phyloP scores from a whole-genome alignment of 768 basidiomycete genomes.

The Boletus rufocinnamomeus region DNA sequence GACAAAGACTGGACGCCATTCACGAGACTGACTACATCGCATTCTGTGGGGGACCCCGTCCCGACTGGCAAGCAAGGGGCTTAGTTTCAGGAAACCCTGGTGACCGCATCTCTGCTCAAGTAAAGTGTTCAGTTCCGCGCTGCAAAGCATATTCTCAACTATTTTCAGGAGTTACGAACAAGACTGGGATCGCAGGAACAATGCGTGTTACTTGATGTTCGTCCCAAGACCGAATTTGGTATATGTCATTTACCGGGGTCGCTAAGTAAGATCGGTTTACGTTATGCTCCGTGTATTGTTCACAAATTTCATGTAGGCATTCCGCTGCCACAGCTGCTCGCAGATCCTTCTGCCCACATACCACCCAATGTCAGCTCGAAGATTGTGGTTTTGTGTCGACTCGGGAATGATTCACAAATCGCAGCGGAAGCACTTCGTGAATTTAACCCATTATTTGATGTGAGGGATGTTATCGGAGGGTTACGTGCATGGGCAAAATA shows the following conservation, averaged over 20 bases:
- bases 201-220: conserved; percentile 69
- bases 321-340: conserved; percentile 65
- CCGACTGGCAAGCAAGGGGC: conserved; percentile 66
- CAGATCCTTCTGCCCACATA: conserved; percentile 55
- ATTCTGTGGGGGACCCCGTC: conserved; percentile 76
- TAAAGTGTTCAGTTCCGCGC: conserved; percentile 21
- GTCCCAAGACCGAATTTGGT: conserved; percentile 76
- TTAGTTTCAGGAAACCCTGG: conserved; percentile 42
- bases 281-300: not conserved
- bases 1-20: conserved; percentile 46
- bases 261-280: conserved; percentile 53
- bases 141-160: not conserved
- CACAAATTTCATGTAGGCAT: conserved; percentile 55
- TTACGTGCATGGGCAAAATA: conserved; percentile 75
- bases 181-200: conserved; percentile 35
- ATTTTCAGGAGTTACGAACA: conserved; percentile 49
- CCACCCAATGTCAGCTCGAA: conserved; percentile 29
- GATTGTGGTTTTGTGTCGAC: conserved; percentile 71
- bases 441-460: conserved; percentile 28
- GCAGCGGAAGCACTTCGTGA: conserved; percentile 57
- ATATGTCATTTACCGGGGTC: conserved; percentile 82
- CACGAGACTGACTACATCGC: conserved; percentile 75
- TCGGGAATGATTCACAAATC: conserved; percentile 93
- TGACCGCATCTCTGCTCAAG: conserved; percentile 47
- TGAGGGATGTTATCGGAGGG: conserved; percentile 81